Evolutionary conservation across 2,329 filamentous ascomycete genomes (phyloP).

Genomic region (Lithohypha guttulata): DNA sequence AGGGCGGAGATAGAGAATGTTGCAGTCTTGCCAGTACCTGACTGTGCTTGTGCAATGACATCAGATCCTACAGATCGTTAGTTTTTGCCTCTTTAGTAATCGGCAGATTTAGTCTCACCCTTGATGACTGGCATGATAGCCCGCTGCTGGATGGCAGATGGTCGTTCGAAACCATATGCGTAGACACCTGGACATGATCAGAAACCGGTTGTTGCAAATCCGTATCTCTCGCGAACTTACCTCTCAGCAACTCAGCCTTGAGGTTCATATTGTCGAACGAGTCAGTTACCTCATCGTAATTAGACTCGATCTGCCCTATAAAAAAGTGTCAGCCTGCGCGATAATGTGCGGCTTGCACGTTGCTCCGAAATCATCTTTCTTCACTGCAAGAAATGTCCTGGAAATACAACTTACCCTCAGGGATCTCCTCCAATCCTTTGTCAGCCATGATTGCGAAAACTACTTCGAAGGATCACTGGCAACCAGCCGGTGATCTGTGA

Average conservation of each 20-base stretch:
- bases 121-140: slow-evolving; percentile 99
- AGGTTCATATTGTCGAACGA: slow-evolving; percentile 98
- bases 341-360: slow-evolving; percentile 7
- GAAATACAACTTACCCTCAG: slow-evolving; percentile 62
- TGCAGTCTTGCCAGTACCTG: slow-evolving; percentile 98
- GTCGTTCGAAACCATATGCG: slow-evolving; percentile 99
- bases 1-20: slow-evolving; percentile 99
- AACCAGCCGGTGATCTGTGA: slow-evolving; percentile 57
- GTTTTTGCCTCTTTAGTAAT: slow-evolving; percentile 10
- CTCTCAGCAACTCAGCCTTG: slow-evolving; percentile 93
- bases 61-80: slow-evolving; percentile 60
- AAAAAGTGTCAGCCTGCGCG: slow-evolving; percentile 9
- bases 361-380: not conserved
- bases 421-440: slow-evolving; percentile 97
- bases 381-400: not conserved
- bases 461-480: slow-evolving; percentile 56
- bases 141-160: slow-evolving; percentile 98
- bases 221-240: slow-evolving; percentile 41
- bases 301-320: slow-evolving; percentile 97
- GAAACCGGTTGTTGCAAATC: slow-evolving; percentile 11
- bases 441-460: slow-evolving; percentile 92
- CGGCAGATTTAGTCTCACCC: slow-evolving; percentile 45
- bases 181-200: slow-evolving; percentile 60
- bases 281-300: slow-evolving; percentile 99
- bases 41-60: slow-evolving; percentile 99